Evolutionary conservation across 495 filamentous ascomycete species (phyloP).

Genomic region (Aspergillus indologenus): DNA sequence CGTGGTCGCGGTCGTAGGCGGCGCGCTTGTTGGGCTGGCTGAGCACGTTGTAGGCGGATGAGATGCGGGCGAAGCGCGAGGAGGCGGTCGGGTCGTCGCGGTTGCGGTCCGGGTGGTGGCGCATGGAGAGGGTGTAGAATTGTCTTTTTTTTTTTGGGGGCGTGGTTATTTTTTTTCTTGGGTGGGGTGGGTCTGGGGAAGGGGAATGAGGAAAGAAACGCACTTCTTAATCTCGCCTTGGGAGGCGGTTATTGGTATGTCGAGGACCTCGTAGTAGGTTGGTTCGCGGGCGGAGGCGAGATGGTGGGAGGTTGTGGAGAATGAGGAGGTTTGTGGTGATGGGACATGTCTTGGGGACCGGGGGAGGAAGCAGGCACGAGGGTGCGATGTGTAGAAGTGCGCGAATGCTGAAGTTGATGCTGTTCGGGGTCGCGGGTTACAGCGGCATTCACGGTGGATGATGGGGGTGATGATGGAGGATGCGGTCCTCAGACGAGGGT

Average conservation of each 20-base stretch:
- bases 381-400: not conserved
- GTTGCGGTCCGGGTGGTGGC: conserved; percentile 93
- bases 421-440: not conserved
- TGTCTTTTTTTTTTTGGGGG: conserved; percentile 35
- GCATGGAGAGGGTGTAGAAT: conserved; percentile 90
- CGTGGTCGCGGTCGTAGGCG: conserved; percentile 71
- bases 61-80: conserved; percentile 77
- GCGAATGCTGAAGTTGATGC: not conserved
- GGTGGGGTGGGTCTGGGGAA: conserved; percentile 7
- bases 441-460: not conserved
- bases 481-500: conserved; percentile 17
- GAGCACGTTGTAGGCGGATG: conserved; percentile 81
- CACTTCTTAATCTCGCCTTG: conserved; percentile 82
- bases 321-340: conserved; percentile 14
- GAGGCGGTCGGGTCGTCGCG: conserved; percentile 67
- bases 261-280: conserved; percentile 77
- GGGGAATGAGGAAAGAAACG: conserved; percentile 8
- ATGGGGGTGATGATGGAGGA: not conserved
- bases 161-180: not conserved
- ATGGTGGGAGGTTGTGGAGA: conserved; percentile 39
- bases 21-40: conserved; percentile 66
- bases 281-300: conserved; percentile 43
- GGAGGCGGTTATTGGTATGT: conserved; percentile 65
- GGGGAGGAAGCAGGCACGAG: not conserved
- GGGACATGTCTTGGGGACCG: not conserved